Base-by-base conservation (phyloP, 2,329 filamentous ascomycete genomes). In the Ploettnerulaceae sp. region DNA sequence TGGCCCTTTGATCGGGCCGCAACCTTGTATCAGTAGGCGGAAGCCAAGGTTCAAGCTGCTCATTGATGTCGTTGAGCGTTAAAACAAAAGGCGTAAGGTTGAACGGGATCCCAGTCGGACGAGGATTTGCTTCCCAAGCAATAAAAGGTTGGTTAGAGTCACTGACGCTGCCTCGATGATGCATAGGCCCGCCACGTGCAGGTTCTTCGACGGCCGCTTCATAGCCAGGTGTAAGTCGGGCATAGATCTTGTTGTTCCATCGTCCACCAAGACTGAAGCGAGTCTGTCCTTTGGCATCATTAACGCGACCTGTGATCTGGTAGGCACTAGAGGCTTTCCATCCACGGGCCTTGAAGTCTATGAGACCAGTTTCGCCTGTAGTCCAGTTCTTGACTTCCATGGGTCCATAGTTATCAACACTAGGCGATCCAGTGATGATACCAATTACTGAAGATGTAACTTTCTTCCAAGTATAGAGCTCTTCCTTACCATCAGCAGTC, bases 311-410 rank as follows among this genome's bases (percentile, higher is more conserved):
- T 0, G 81, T 75, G 26, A 97, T 83, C 60, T 94, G 85, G 66
- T 90, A 96, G 1, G 91, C 90, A 43, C 86, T 94, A 0, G 85
- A 87, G 3, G 89, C 89, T 68, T 93, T 96, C 93, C 93, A 98
- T 14, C 93, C 93, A 49, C 91, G 84, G 11, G 89, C 77, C 67
- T 97, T 97, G 73, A 98, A 98, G 56, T 97, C 89, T 1, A 98
- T 71, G 4, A 83, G 71, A 55, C 87, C 91, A n/a, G 86, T 76
- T 66, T 97, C 93, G 44, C 93, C 91, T 0, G 91, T 98, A 0
- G 84, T 95, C 84, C 86, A 91, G 69, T 98, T 98, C 72, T 89
- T 95, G 66, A 98, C 83, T 64, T 96, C 89, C 88, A 98, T 97
- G 0, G 84, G 75, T 1, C 93, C 93, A 64, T 97, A 97, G 67